Percentiles rank a stretch among this genome's conserved stretches.
These are phyloP conservation scores for Trichophyton simii DNA, from an alignment of 2,329 filamentous ascomycete genomes.

Conservation along the genomic window DNA sequence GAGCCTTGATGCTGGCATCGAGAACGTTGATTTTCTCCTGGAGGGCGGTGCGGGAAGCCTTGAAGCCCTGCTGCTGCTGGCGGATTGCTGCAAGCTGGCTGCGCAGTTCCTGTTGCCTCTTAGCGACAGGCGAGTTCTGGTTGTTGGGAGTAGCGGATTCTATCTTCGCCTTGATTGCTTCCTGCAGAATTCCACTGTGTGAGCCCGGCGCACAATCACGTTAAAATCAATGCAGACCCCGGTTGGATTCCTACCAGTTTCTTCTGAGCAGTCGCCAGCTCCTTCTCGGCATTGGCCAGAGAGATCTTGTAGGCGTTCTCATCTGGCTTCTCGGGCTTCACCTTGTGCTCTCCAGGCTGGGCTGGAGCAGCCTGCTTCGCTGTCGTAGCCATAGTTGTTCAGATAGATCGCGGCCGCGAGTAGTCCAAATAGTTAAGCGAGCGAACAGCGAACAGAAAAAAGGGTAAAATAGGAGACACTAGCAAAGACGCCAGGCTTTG, in stretches of 20 bases:
- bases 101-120: constrained; percentile 77
- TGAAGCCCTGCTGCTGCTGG: constrained; percentile 75
- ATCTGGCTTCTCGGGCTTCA: constrained; percentile 75
- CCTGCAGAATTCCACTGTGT: constrained; percentile 44
- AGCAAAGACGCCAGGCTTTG: neutral
- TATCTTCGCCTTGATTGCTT: constrained; percentile 75
- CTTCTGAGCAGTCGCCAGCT: constrained; percentile 64
- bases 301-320: constrained; percentile 70
- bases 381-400: neutral
- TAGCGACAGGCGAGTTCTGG: constrained; percentile 64
- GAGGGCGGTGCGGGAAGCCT: constrained; percentile 63
- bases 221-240: neutral
- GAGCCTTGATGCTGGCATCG: constrained; percentile 75
- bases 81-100: constrained; percentile 72
- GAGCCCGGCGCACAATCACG: neutral
- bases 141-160: constrained; percentile 71
- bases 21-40: constrained; percentile 86
- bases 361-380: constrained; percentile 12
- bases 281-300: constrained; percentile 73
- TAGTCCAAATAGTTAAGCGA: neutral
- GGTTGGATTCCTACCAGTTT: constrained; percentile 42
- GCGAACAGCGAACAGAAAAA: neutral
- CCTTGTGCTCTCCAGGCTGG: constrained; percentile 28
- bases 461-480: neutral
- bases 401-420: neutral